Evolutionary conservation across 2,329 filamentous ascomycete genomes (phyloP).

Genomic region (Coniochaeta sp.): DNA sequence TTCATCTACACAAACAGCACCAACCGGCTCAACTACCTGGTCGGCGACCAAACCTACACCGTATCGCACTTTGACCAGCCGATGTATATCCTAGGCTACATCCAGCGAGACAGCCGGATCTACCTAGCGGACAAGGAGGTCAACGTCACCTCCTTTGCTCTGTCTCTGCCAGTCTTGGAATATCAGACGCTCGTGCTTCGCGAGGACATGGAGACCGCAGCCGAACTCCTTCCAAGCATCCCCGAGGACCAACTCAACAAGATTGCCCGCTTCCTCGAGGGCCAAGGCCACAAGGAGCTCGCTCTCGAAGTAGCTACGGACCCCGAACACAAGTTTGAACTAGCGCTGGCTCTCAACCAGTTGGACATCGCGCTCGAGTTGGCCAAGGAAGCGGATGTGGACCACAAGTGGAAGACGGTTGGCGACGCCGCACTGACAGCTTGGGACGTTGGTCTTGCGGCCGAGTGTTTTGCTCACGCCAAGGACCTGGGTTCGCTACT

Average conservation of each 20-base stretch:
- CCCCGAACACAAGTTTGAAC: conserved; percentile 91
- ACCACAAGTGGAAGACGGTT: conserved; percentile 98
- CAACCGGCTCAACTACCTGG: conserved; percentile 94
- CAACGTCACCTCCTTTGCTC: conserved; percentile 77
- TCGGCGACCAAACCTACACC: conserved; percentile 96
- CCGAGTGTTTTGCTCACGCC: conserved; percentile 87
- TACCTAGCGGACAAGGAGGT: conserved; percentile 97
- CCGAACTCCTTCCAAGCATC: conserved; percentile 75
- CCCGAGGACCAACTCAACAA: conserved; percentile 95
- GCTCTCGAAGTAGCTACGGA: conserved; percentile 93
- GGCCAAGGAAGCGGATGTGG: conserved; percentile 73
- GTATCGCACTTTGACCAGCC: conserved; percentile 94
- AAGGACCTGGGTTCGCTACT: conserved; percentile 86
- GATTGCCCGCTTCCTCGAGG: conserved; percentile 93
- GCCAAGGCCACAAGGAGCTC: conserved; percentile 93
- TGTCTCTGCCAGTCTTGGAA: conserved; percentile 88
- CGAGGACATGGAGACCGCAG: conserved; percentile 85
- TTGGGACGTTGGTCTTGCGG: conserved; percentile 83
- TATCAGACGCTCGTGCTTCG: conserved; percentile 95
- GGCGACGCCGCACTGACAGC: conserved; percentile 80
- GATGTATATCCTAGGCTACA: conserved; percentile 92
- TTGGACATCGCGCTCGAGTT: conserved; percentile 80
- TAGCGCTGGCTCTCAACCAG: conserved; percentile 75
- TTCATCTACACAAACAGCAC: conserved; percentile 98
- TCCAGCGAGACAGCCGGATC: conserved; percentile 88